Percentiles rank a stretch among this genome's conserved stretches.
Evolutionary conservation across 495 filamentous ascomycete genomes (phyloP).

Genomic region (Podospora fimiseda): DNA sequence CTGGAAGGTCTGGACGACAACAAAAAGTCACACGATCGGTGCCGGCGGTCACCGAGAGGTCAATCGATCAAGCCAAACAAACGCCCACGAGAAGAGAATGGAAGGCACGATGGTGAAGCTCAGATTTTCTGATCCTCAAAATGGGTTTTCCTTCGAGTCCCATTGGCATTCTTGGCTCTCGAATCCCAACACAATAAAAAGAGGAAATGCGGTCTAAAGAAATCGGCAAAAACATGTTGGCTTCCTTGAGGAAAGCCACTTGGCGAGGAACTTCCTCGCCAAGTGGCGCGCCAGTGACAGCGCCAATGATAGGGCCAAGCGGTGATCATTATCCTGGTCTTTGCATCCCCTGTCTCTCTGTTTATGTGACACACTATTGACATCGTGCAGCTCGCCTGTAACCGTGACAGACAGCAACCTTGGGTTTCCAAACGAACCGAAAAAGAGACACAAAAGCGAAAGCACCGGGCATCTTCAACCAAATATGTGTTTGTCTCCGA

Average conservation of each 20-base stretch:
- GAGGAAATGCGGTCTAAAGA: background rate
- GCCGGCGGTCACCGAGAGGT: too few species aligned
- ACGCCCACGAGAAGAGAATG: too few species aligned
- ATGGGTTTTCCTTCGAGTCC: background rate
- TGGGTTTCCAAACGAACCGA: background rate
- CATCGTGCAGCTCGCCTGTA: background rate
- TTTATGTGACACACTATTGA: background rate
- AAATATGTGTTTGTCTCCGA: background rate
- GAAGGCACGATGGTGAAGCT: background rate
- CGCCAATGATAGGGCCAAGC: background rate
- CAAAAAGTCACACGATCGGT: background rate
- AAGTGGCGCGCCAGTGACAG: background rate
- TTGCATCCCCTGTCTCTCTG: background rate
- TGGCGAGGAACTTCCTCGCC: too few species aligned
- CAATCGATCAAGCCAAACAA: too few species aligned
- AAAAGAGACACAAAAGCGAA: background rate
- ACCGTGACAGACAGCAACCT: background rate
- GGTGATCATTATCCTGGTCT: background rate
- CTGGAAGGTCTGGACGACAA: background rate
- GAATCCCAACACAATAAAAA: background rate
- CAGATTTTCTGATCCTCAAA: background rate
- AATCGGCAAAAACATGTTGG: background rate
- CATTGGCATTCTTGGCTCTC: background rate
- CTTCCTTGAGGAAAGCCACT: too few species aligned
- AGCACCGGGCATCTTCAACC: background rate